These are phyloP conservation scores for Pelargonium fulgidum DNA, from an alignment of 441 rosid species.

Conservation along the genomic window DNA sequence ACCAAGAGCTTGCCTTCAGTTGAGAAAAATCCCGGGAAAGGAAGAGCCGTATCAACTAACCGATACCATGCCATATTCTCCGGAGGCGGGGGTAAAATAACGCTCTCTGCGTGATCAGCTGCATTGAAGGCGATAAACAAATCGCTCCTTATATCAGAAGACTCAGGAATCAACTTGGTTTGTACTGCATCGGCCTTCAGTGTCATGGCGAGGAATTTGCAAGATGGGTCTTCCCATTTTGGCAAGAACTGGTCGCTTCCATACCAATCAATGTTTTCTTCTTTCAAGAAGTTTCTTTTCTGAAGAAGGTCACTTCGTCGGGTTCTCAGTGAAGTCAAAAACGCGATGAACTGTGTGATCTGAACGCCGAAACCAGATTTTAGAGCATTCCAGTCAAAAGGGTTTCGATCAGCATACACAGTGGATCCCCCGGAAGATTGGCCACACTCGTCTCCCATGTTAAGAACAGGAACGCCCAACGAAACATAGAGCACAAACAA, in stretches of 20 bases:
- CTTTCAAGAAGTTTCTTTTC: conserved; percentile 46
- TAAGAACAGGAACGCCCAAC: conserved; percentile 75
- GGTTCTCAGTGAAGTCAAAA: conserved; percentile 51
- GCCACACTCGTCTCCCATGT: conserved; percentile 96
- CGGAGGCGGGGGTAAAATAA: conserved; percentile 54
- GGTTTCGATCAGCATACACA: conserved; percentile 41
- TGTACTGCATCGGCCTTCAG: conserved; percentile 47
- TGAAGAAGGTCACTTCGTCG: conserved; percentile 69
- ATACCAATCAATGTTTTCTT: conserved; percentile 69
- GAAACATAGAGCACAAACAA: conserved; percentile 69
- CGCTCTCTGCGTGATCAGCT: conserved; percentile 33
- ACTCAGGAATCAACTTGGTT: conserved; percentile 26
- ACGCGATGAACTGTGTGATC: conserved; percentile 62
- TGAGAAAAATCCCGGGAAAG: conserved; percentile 73
- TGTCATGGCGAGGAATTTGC: conserved; percentile 63
- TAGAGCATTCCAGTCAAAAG: conserved; percentile 62
- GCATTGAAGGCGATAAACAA: conserved; percentile 66
- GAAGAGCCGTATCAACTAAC: conserved; percentile 72
- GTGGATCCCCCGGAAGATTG: conserved; percentile 65
- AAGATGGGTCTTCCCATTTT: conserved; percentile 60
- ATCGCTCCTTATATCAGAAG: conserved; percentile 35
- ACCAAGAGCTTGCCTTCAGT: conserved; percentile 41
- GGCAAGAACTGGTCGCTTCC: conserved; percentile 64
- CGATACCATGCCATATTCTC: conserved; percentile 60
- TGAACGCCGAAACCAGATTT: conserved; percentile 60